Evolutionary conservation across 164 flowering plant genomes (phyloP).

Genomic region (Magnolia changhungtana): DNA sequence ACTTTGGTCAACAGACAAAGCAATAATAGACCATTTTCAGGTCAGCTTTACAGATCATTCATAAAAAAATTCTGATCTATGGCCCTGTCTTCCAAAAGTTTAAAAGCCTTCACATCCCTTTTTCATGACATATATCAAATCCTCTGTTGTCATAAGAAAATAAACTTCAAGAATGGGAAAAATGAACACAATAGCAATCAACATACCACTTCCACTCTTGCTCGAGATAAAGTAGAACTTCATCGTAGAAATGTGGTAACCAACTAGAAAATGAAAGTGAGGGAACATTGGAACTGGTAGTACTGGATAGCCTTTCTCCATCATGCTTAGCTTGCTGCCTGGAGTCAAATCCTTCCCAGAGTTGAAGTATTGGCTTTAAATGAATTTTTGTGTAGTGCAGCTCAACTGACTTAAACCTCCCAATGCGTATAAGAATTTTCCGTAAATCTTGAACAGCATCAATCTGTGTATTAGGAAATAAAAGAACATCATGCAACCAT

Average conservation of each 20-base stretch:
- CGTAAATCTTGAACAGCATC: constrained; percentile 85
- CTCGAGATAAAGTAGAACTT: constrained; percentile 88
- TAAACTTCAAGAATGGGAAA: not conserved
- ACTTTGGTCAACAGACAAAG: no score
- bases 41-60: no score
- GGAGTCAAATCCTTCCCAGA: constrained; percentile 88
- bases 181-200: not conserved
- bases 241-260: constrained; percentile 95
- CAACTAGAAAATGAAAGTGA: constrained; percentile 65
- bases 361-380: constrained; percentile 65
- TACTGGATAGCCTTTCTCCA: constrained; percentile 45
- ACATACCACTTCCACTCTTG: constrained; percentile 99
- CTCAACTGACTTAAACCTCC: constrained; percentile 88
- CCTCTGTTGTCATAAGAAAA: not conserved
- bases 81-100: no score
- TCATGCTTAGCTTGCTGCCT: constrained; percentile 55
- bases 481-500: not conserved
- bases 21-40: no score
- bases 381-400: constrained; percentile 81
- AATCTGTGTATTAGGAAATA: constrained; percentile 35
- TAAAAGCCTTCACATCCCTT: no score
- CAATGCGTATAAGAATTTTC: constrained; percentile 81
- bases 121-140: no score
- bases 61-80: no score
- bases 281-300: constrained; percentile 32